Percentiles rank a stretch among this genome's conserved stretches.
phyloP scores from a whole-genome alignment of 176 grass and related monocot species.

The Alloteropsis semialata region DNA sequence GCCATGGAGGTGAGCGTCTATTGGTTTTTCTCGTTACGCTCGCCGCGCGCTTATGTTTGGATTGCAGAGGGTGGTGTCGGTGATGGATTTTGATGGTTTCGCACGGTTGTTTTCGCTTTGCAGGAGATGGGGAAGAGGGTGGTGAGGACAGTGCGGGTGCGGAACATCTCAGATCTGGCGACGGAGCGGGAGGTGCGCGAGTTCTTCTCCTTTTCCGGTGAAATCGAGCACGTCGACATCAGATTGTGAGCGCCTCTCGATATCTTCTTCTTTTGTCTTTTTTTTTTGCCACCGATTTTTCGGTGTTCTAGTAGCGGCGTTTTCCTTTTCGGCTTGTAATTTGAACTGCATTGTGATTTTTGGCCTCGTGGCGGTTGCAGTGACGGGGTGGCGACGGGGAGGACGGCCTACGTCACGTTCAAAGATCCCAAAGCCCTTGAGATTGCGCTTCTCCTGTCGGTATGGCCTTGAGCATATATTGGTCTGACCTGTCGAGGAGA shows the following conservation, averaged over 20 bases:
- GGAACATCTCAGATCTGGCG: constrained; percentile 96
- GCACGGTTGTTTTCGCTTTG: background rate
- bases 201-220: constrained; percentile 99
- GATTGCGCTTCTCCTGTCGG: constrained; percentile 86
- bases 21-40: background rate
- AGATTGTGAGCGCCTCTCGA: constrained; percentile 26
- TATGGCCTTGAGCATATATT: constrained; percentile 14
- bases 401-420: constrained; percentile 85
- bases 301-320: background rate
- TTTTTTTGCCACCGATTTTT: background rate
- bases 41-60: no score
- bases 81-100: background rate
- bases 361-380: constrained; percentile 25
- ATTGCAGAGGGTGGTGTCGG: background rate
- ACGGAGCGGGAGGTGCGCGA: constrained; percentile 93
- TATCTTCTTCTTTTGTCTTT: background rate
- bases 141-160: constrained; percentile 75
- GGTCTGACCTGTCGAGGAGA: background rate
- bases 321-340: background rate
- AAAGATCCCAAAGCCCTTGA: constrained; percentile 89
- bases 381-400: constrained; percentile 48
- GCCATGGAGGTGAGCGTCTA: constrained; percentile 48
- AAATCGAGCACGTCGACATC: constrained; percentile 90
- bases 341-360: constrained; percentile 18
- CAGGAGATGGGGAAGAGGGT: constrained; percentile 36